Percentiles rank a stretch among this genome's conserved stretches.
Conservation (phyloP, 2,329 filamentous ascomycete genomes). For the Fusarium begoniae region DNA sequence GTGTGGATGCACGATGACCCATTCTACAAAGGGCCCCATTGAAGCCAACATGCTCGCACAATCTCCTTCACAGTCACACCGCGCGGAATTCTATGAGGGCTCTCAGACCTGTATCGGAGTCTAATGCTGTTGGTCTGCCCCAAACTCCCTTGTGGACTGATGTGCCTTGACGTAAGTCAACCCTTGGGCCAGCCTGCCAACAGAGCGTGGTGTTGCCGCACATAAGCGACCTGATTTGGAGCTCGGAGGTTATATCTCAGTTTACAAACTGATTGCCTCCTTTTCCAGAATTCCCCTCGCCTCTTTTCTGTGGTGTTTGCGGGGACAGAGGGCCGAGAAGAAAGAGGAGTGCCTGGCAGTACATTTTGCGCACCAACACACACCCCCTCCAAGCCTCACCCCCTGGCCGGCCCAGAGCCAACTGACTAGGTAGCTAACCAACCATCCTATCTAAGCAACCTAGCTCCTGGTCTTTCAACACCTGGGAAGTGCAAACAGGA, state of each 20-base stretch:
- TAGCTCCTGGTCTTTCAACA: conserved; percentile 35
- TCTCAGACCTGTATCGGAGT: conserved; percentile 24
- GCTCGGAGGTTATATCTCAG: conserved; percentile 39
- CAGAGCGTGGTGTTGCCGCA: conserved; percentile 37
- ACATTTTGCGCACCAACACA: conserved; percentile 36
- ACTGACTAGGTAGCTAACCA: conserved; percentile 39
- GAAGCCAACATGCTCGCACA: conserved; percentile 28
- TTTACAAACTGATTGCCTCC: conserved; percentile 31
- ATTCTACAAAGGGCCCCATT: conserved; percentile 38
- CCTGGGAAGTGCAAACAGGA: conserved; percentile 34
- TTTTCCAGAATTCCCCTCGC: conserved; percentile 27
- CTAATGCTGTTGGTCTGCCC: conserved; percentile 36
- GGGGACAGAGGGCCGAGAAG: conserved; percentile 36
- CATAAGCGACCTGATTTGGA: conserved; percentile 42
- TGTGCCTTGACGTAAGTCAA: conserved; percentile 44
- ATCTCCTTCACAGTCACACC: conserved; percentile 29
- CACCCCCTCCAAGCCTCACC: conserved; percentile 39
- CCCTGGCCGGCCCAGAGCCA: conserved; percentile 38
- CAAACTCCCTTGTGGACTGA: conserved; percentile 40
- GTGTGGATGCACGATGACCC: conserved; percentile 38
- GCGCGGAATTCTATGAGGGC: conserved; percentile 21
- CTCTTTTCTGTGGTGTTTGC: conserved; percentile 38
- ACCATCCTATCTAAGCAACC: conserved; percentile 39
- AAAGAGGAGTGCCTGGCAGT: conserved; percentile 37
- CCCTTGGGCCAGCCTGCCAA: conserved; percentile 29